Evolutionary conservation across 164 flowering plant genomes (phyloP).

Genomic region (Vitis riparia): DNA sequence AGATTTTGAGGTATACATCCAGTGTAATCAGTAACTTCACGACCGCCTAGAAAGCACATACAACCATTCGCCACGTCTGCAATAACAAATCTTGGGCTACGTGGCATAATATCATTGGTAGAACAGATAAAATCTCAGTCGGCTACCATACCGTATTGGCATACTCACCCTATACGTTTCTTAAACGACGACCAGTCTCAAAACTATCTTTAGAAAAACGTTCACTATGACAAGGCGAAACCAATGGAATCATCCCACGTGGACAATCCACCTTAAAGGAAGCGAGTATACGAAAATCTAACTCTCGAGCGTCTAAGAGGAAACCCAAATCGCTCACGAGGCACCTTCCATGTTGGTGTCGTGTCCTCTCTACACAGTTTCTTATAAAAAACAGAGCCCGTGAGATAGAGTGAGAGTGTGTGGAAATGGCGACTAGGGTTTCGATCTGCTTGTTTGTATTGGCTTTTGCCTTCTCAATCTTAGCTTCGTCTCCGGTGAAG

Average conservation of each 20-base stretch:
- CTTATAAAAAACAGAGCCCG: not conserved
- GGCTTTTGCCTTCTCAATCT: conserved; percentile 3
- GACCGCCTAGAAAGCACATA: too few species aligned
- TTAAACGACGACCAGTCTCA: not conserved
- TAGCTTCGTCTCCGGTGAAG: conserved; percentile 15
- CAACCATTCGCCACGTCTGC: too few species aligned
- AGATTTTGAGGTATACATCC: too few species aligned
- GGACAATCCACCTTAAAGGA: not conserved
- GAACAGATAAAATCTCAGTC: not conserved
- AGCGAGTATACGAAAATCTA: not conserved
- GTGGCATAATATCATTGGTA: not conserved
- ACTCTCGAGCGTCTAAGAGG: not conserved
- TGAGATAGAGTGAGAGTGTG: not conserved
- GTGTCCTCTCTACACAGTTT: conserved; percentile 5
- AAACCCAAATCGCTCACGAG: not conserved
- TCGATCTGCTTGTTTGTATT: conserved; percentile 26
- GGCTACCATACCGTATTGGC: too few species aligned
- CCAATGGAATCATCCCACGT: conserved; percentile 11
- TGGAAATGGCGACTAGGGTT: conserved; percentile 40
- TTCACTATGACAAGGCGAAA: not conserved
- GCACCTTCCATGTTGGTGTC: conserved; percentile 12
- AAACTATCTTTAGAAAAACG: not conserved
- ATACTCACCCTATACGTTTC: not conserved
- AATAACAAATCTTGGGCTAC: not conserved
- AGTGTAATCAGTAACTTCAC: too few species aligned